Percentiles rank a stretch among this genome's conserved stretches.
Conservation (phyloP, 495 filamentous ascomycete species). For the Apiosordaria backusii region DNA sequence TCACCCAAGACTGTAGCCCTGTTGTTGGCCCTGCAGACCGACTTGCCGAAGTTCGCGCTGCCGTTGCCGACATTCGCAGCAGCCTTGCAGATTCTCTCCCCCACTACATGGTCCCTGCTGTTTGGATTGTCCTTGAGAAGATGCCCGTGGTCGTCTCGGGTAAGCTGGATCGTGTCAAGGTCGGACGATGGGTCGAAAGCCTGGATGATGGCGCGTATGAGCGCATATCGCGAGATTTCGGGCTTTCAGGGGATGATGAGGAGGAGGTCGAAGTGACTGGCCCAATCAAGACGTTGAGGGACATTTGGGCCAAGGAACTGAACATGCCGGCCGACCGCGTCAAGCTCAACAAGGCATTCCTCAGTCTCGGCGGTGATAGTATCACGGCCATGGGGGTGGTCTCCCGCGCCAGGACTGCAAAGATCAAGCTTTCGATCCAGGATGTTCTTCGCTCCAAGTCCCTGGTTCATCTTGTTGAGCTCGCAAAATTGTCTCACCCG, state of each 20-base stretch:
- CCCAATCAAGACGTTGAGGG: constrained; percentile 13
- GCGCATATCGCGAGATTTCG: constrained; percentile 15
- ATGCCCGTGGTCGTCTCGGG: constrained; percentile 50
- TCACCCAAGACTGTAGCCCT: constrained; percentile 3
- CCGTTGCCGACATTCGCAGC: constrained; percentile 14
- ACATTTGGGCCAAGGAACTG: constrained; percentile 23
- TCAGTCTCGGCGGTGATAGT: constrained; percentile 28
- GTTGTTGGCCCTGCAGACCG: constrained; percentile 13
- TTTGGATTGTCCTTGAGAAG: constrained; percentile 50
- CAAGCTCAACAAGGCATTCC: constrained; percentile 18
- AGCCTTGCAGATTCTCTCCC: constrained; percentile 27
- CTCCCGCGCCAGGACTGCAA: constrained; percentile 20
- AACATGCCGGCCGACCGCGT: constrained; percentile 18
- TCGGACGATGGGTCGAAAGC: constrained; percentile 19
- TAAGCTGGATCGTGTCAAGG: constrained; percentile 52
- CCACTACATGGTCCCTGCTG: constrained; percentile 53
- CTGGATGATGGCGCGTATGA: constrained; percentile 18
- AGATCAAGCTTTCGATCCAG: constrained; percentile 21
- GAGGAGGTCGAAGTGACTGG: constrained; percentile 12
- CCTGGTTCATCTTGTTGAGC: constrained; percentile 24
- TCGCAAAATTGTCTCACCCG: constrained; percentile 16
- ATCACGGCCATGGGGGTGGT: constrained; percentile 28
- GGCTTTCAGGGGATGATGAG: constrained; percentile 10
- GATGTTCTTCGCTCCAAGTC: constrained; percentile 32
- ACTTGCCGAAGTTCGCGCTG: constrained; percentile 12